A percentile compares a stretch with the other conserved stretches of the same genome.
phyloP scores from a whole-genome alignment of 179 eudicot species.

The Corrigiola litoralis region DNA sequence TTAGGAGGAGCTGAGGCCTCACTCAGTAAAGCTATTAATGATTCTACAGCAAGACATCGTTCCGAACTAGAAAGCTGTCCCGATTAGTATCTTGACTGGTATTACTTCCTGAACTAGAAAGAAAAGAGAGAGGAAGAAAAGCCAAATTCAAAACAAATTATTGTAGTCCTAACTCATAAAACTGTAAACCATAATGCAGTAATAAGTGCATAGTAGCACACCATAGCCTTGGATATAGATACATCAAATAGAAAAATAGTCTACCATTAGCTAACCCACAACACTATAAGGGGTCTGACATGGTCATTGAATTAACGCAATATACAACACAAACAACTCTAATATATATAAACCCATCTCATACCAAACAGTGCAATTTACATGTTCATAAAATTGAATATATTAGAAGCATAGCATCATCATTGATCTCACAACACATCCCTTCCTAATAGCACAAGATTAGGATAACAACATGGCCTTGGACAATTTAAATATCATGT shows the following conservation, averaged over 20 bases:
- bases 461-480: no score
- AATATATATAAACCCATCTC: no score
- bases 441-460: no score
- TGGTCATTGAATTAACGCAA: no score
- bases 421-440: no score
- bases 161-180: not conserved
- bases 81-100: slow-evolving; percentile 30
- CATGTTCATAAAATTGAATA: no score
- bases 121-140: not conserved
- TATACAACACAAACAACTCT: no score
- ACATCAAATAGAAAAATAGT: not conserved
- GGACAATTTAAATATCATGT: no score
- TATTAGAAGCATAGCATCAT: no score
- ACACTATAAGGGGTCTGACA: no score
- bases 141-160: not conserved
- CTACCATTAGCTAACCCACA: not conserved
- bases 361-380: no score
- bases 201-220: not conserved
- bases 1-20: slow-evolving; percentile 42
- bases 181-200: not conserved
- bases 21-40: slow-evolving; percentile 41
- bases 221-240: not conserved
- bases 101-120: slow-evolving; percentile 24
- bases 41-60: slow-evolving; percentile 75
- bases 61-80: slow-evolving; percentile 69